Conservation (phyloP, 2,329 filamentous ascomycete genomes). For the Trichoderma arundinaceum region DNA sequence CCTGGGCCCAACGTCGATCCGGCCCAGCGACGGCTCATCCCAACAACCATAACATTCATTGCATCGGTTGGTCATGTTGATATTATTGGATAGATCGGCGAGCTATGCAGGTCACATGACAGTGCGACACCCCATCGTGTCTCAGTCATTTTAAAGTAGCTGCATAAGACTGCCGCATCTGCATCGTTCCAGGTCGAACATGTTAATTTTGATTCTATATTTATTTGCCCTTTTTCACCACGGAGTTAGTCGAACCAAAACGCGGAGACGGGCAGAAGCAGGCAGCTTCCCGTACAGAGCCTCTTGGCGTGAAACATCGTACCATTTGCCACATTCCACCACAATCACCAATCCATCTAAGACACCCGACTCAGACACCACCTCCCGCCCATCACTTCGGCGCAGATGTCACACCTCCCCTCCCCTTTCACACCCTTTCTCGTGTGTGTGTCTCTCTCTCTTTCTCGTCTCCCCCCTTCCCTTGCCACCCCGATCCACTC, state of each 20-base stretch:
- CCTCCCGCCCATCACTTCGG: constrained; percentile 7
- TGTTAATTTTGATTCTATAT: constrained; percentile 1
- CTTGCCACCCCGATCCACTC: neutral
- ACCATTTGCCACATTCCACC: constrained; percentile 17
- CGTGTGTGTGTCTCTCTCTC: constrained; percentile 1
- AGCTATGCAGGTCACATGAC: constrained; percentile 21
- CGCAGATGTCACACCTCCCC: constrained; percentile 1
- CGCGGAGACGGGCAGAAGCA: neutral
- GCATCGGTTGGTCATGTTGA: neutral
- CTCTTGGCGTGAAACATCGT: neutral
- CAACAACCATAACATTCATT: neutral
- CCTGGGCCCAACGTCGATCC: neutral
- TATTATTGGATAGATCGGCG: neutral
- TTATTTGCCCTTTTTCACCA: neutral
- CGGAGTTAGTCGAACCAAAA: neutral
- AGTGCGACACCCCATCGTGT: constrained; percentile 20
- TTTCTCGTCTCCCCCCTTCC: neutral
- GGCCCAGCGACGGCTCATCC: neutral
- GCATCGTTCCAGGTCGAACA: neutral
- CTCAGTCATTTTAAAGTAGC: constrained; percentile 11
- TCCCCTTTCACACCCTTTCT: constrained; percentile 29
- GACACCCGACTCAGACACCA: constrained; percentile 22
- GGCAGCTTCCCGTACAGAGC: neutral
- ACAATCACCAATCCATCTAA: constrained; percentile 5
- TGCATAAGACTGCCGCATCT: constrained; percentile 11